Percentiles rank a stretch among this genome's conserved stretches.
These are phyloP conservation scores for Orychophragmus violaceus DNA, from an alignment of 345 rosid genomes.

Conservation along the genomic window DNA sequence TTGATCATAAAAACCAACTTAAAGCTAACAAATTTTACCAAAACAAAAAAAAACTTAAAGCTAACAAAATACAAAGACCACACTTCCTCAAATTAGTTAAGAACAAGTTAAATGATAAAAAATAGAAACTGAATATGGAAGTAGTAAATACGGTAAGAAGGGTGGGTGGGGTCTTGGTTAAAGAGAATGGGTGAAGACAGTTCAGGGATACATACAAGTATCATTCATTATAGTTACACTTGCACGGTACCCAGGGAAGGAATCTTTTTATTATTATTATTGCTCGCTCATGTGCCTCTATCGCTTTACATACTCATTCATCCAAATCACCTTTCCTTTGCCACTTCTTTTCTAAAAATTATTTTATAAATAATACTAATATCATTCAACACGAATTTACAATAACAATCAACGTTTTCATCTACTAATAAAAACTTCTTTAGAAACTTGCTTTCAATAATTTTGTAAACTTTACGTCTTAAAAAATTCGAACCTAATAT, in stretches of 20 bases:
- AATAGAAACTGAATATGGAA: background rate
- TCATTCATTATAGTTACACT: background rate
- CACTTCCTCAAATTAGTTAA: no score
- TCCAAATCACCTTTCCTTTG: background rate
- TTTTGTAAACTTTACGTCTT: no score
- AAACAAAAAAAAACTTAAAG: no score
- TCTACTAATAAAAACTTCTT: no score
- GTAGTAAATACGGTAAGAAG: background rate
- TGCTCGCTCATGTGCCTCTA: slow-evolving; percentile 11
- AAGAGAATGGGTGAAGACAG: slow-evolving; percentile 12
- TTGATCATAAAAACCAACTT: no score
- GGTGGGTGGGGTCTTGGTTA: background rate
- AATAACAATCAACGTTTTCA: no score
- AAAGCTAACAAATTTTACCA: no score
- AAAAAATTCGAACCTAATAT: no score
- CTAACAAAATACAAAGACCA: no score
- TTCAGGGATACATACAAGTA: background rate
- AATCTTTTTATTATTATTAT: background rate
- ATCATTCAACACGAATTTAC: no score
- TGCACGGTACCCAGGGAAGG: slow-evolving; percentile 11
- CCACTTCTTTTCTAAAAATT: background rate
- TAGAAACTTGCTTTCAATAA: no score
- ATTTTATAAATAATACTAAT: background rate
- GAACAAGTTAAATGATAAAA: no score
- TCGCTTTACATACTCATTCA: background rate